Conservation (phyloP, 1,139 yeast genomes). For the Eremothecium gossypii region DNA sequence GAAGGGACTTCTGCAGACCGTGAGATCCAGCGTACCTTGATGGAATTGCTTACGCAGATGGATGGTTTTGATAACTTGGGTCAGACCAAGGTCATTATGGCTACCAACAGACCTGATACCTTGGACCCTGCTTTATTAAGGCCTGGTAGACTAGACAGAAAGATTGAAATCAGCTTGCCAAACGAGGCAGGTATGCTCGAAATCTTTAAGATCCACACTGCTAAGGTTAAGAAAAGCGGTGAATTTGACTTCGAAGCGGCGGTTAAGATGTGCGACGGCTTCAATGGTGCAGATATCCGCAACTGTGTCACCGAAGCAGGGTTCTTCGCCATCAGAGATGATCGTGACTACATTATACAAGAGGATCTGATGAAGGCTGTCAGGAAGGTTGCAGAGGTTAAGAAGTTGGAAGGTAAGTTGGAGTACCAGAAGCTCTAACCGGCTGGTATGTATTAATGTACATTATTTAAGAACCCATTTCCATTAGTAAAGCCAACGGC, state of each 20-base stretch:
- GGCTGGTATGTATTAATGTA: background rate
- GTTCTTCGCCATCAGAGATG: constrained; percentile 95
- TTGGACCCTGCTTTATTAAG: constrained; percentile 97
- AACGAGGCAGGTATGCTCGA: constrained; percentile 95
- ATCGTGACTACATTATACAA: constrained; percentile 88
- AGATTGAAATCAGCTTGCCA: constrained; percentile 92
- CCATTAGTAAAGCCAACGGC: background rate
- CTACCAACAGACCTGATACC: constrained; percentile 97
- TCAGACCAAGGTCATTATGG: constrained; percentile 97
- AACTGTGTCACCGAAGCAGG: constrained; percentile 99
- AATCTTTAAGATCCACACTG: constrained; percentile 87
- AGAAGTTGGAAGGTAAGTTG: constrained; percentile 92
- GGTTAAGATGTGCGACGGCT: constrained; percentile 97
- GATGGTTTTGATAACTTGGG: constrained; percentile 98
- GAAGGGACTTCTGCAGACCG: constrained; percentile 99
- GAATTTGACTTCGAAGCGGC: constrained; percentile 96
- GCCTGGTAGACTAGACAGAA: constrained; percentile 97
- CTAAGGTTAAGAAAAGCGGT: constrained; percentile 81
- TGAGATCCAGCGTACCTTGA: constrained; percentile 95
- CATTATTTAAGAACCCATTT: background rate
- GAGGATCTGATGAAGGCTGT: constrained; percentile 97
- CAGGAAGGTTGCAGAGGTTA: constrained; percentile 91
- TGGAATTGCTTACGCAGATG: constrained; percentile 97
- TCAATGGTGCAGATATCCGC: constrained; percentile 97
- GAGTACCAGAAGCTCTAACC: constrained; percentile 79